Conservation (phyloP, 371 early-diverging fungal species). For the Mortierella polycephala region DNA sequence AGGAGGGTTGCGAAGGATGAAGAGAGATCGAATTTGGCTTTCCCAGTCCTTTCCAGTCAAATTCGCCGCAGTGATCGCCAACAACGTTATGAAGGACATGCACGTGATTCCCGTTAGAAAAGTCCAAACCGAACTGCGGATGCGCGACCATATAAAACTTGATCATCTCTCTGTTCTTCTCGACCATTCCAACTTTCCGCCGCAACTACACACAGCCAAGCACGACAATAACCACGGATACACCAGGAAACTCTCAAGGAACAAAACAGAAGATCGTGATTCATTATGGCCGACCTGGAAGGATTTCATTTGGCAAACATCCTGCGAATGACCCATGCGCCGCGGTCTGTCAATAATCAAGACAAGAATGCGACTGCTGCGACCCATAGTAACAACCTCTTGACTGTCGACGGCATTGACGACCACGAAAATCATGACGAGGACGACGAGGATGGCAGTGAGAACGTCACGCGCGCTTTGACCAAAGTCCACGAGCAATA, state of each 20-base stretch:
- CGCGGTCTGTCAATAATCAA: background rate
- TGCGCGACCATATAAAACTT: no score
- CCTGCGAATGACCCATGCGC: conserved; percentile 34
- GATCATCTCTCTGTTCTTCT: no score
- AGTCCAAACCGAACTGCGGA: no score
- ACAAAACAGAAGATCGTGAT: no score
- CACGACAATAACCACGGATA: no score
- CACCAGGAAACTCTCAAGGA: no score
- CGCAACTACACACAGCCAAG: no score
- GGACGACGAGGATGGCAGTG: conserved; percentile 31
- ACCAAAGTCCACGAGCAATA: conserved; percentile 33
- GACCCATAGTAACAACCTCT: background rate
- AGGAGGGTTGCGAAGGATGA: background rate
- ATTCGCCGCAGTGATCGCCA: no score
- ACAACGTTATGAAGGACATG: no score
- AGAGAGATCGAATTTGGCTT: background rate
- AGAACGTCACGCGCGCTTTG: conserved; percentile 32
- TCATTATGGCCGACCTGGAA: conserved; percentile 33
- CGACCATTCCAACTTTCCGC: no score
- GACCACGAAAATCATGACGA: conserved; percentile 12
- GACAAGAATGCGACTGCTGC: background rate
- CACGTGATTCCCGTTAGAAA: no score
- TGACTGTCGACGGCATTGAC: background rate
- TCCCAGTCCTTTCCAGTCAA: no score
- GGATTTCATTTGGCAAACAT: conserved; percentile 48